Conservation (phyloP, 257 asterid genomes). For the Hygrophila difformis region DNA sequence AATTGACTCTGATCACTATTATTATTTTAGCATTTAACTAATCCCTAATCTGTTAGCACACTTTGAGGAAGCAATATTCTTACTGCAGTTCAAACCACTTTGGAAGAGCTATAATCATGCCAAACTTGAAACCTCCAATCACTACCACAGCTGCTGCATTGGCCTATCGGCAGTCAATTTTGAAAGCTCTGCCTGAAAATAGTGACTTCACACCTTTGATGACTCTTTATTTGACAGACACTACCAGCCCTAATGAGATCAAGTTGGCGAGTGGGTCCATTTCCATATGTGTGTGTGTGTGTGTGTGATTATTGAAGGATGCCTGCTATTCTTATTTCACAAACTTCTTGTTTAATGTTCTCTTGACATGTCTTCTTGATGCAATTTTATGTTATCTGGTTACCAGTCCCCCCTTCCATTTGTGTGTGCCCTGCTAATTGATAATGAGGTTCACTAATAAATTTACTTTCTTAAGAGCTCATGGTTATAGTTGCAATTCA, state of each 20-base stretch:
- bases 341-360: background rate
- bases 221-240: slow-evolving; percentile 95
- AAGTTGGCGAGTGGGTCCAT: slow-evolving; percentile 68
- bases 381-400: slow-evolving; percentile 1
- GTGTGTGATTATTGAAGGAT: background rate
- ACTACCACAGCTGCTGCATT: slow-evolving; percentile 80
- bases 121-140: slow-evolving; percentile 83
- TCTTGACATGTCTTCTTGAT: background rate
- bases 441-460: background rate
- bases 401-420: background rate
- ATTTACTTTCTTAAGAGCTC: no score
- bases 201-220: slow-evolving; percentile 71
- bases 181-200: slow-evolving; percentile 57
- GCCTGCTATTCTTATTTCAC: slow-evolving; percentile 1
- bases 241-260: slow-evolving; percentile 71
- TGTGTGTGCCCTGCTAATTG: background rate
- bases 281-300: background rate
- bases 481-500: no score
- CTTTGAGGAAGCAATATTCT: slow-evolving; percentile 11
- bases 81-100: slow-evolving; percentile 56
- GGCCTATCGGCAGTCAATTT: slow-evolving; percentile 57
- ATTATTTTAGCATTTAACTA: background rate
- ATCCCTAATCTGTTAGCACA: slow-evolving; percentile 2
- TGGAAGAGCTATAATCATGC: slow-evolving; percentile 95
- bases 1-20: background rate